These are phyloP conservation scores for Talaromyces adpressus DNA, from an alignment of 495 filamentous ascomycete genomes.

Conservation along the genomic window DNA sequence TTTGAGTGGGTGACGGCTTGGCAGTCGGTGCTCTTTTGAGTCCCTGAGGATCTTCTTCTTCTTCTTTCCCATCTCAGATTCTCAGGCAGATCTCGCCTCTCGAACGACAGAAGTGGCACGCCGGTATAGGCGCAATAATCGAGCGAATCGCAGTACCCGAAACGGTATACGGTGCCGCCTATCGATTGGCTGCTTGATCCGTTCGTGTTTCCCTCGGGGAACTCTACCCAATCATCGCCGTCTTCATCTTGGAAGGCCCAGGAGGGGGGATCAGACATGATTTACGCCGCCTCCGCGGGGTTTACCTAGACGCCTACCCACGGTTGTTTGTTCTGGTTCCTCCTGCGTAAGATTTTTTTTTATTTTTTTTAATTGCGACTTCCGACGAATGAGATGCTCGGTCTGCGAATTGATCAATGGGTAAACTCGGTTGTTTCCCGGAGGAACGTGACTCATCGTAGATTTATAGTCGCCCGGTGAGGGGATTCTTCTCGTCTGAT, in stretches of 20 bases:
- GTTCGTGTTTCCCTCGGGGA: not conserved
- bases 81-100: not conserved
- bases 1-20: too few relatives aligned
- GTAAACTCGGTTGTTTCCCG: not conserved
- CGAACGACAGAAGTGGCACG: not conserved
- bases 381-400: not conserved
- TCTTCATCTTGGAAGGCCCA: not conserved
- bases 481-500: not conserved
- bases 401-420: not conserved
- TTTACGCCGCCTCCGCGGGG: not conserved
- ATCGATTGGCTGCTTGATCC: not conserved
- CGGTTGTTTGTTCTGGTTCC: not conserved
- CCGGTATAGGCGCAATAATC: not conserved
- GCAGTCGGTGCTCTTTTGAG: not conserved
- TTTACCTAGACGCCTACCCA: not conserved
- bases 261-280: not conserved
- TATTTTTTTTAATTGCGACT: not conserved
- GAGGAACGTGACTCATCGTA: not conserved
- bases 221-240: not conserved
- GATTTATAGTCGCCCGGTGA: not conserved
- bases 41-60: not conserved
- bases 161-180: not conserved
- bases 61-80: not conserved
- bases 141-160: not conserved
- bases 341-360: not conserved